Conservation (phyloP, 495 filamentous ascomycete species). For the Lepidopterella palustris region DNA sequence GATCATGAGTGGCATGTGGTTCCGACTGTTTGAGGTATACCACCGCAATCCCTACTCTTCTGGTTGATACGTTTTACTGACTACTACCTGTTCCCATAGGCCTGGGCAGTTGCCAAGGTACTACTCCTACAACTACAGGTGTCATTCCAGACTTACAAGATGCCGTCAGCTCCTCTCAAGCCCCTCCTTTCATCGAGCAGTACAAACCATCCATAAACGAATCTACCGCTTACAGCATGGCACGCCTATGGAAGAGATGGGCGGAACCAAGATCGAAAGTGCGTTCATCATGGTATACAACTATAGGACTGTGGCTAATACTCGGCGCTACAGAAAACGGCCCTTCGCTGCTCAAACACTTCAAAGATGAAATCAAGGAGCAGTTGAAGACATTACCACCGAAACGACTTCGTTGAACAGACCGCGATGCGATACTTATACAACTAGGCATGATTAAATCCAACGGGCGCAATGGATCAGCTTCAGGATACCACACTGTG, state of each 20-base stretch:
- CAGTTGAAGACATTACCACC: conserved; percentile 5
- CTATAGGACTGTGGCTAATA: background rate
- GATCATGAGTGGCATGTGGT: conserved; percentile 9
- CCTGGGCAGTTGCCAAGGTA: conserved; percentile 13
- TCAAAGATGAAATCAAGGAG: conserved; percentile 29
- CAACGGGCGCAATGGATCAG: too few relatives aligned
- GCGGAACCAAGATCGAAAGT: conserved; percentile 34
- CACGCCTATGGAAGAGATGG: conserved; percentile 34
- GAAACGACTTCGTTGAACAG: too few relatives aligned
- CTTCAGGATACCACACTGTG: too few relatives aligned
- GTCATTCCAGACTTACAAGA: background rate
- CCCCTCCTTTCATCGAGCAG: conserved; percentile 32
- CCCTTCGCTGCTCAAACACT: conserved; percentile 27
- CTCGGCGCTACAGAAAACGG: background rate
- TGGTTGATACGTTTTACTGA: background rate
- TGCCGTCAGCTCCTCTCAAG: conserved; percentile 25
- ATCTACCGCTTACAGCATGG: conserved; percentile 28
- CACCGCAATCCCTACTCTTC: background rate
- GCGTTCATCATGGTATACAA: background rate
- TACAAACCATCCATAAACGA: conserved; percentile 28
- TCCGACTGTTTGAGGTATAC: conserved; percentile 15
- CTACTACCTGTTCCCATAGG: background rate
- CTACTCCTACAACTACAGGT: background rate
- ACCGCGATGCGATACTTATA: too few relatives aligned
- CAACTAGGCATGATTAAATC: too few relatives aligned